phyloP scores from a whole-genome alignment of 1,139 yeast species.

The Debaryomyces udenii region DNA sequence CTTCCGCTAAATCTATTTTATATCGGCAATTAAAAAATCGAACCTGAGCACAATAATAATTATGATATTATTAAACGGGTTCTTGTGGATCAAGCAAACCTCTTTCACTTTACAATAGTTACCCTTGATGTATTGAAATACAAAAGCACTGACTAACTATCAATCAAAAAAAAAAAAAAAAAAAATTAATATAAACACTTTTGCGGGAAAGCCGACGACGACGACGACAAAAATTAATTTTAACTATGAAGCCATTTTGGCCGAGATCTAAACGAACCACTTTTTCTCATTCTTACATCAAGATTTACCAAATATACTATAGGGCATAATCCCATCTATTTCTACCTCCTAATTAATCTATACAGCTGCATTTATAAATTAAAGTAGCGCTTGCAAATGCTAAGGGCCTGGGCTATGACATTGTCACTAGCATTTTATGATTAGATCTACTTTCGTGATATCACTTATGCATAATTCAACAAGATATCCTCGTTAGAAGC shows the following conservation, averaged over 20 bases:
- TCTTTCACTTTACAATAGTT: slow-evolving; percentile 3
- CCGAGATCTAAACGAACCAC: not conserved
- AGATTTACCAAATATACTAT: too few species aligned
- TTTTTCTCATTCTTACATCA: too few species aligned
- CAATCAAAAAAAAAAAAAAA: too few species aligned
- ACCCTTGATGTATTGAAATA: not conserved
- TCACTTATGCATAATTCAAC: too few species aligned
- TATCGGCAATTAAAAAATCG: too few species aligned
- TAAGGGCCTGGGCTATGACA: too few species aligned
- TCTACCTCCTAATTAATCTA: slow-evolving; percentile 2
- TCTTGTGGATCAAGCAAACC: not conserved
- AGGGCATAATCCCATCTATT: not conserved
- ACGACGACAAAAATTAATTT: slow-evolving; percentile 12
- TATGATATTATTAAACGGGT: not conserved
- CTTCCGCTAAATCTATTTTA: not conserved
- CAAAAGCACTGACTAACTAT: slow-evolving; percentile 1
- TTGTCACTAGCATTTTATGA: too few species aligned
- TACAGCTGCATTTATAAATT: slow-evolving; percentile 2
- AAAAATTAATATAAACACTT: slow-evolving; percentile 9
- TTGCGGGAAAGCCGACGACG: slow-evolving; percentile 17
- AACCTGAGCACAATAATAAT: not conserved
- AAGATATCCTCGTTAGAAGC: too few species aligned
- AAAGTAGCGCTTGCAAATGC: not conserved
- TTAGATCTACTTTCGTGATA: too few species aligned
- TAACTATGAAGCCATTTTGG: slow-evolving; percentile 5